phyloP scores from a whole-genome alignment of 176 grass and related monocot genomes.

The Tillandsia leiboldiana region DNA sequence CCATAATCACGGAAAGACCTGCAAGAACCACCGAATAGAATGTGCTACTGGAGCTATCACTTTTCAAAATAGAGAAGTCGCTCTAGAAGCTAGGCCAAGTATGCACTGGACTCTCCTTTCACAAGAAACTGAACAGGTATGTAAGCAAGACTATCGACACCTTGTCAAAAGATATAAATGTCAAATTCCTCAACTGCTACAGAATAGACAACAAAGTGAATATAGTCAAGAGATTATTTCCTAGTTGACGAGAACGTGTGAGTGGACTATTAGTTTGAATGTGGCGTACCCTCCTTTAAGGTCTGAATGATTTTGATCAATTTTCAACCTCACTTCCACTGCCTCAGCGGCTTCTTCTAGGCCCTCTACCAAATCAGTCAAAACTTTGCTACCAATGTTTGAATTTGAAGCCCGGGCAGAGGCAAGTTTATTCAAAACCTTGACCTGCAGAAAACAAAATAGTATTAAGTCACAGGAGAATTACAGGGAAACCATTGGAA shows the following conservation, averaged over 20 bases:
- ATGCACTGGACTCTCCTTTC: too few relatives aligned
- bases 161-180: too few relatives aligned
- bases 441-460: conserved; percentile 40
- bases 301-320: conserved; percentile 82
- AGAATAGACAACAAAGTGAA: too few relatives aligned
- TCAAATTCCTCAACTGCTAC: too few relatives aligned
- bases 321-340: conserved; percentile 79
- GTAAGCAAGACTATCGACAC: too few relatives aligned
- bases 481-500: neutral
- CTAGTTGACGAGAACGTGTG: neutral
- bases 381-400: conserved; percentile 48
- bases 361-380: conserved; percentile 79
- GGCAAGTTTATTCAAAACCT: conserved; percentile 96
- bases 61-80: too few relatives aligned
- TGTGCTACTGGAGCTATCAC: too few relatives aligned
- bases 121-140: too few relatives aligned
- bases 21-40: conserved; percentile 7
- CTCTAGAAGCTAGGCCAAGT: too few relatives aligned
- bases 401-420: conserved; percentile 51
- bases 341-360: conserved; percentile 70
- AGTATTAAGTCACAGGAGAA: neutral
- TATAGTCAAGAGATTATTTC: too few relatives aligned
- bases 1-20: conserved; percentile 91
- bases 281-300: conserved; percentile 73
- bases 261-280: neutral